Conservation (phyloP, 2,329 filamentous ascomycete species). For the Macroventuria anomochaeta region DNA sequence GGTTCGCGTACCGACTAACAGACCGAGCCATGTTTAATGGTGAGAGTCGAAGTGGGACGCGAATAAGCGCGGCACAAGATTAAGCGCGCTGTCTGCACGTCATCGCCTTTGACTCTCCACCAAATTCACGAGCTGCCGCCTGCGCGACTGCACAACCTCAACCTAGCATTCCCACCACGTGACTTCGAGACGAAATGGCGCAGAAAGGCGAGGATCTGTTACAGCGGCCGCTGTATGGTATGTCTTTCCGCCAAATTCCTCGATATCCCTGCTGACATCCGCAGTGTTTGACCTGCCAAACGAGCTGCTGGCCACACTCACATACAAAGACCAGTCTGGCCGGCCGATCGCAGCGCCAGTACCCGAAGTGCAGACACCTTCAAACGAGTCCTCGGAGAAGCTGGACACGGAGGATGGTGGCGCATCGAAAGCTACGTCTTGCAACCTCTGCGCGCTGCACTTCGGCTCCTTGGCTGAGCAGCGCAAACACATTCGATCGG, state of each 20-base stretch:
- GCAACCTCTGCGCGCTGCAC: constrained; percentile 76
- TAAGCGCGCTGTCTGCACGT: constrained; percentile 21
- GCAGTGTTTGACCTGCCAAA: constrained; percentile 82
- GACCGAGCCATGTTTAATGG: no score
- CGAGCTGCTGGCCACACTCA: constrained; percentile 73
- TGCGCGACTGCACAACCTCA: neutral
- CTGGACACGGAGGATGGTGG: constrained; percentile 49
- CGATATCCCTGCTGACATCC: constrained; percentile 19
- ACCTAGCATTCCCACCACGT: neutral
- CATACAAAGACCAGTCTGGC: constrained; percentile 56
- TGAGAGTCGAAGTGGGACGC: constrained; percentile 5
- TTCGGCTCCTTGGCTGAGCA: constrained; percentile 81
- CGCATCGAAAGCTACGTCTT: constrained; percentile 70
- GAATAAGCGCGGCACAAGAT: neutral
- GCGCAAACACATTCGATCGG: constrained; percentile 83
- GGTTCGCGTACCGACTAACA: no score
- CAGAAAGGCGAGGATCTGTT: constrained; percentile 42
- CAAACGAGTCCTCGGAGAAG: constrained; percentile 42
- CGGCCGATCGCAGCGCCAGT: constrained; percentile 26
- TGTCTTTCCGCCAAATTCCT: neutral
- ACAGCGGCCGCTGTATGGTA: constrained; percentile 50
- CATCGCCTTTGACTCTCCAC: constrained; percentile 22
- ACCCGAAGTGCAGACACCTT: constrained; percentile 11
- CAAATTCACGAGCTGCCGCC: constrained; percentile 14
- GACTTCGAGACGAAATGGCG: constrained; percentile 27